Evolutionary conservation across 1,139 yeast species (phyloP), one percentile per base, ranked within the genome.

Genomic region (Kluyveromyces marxianus): DNA sequence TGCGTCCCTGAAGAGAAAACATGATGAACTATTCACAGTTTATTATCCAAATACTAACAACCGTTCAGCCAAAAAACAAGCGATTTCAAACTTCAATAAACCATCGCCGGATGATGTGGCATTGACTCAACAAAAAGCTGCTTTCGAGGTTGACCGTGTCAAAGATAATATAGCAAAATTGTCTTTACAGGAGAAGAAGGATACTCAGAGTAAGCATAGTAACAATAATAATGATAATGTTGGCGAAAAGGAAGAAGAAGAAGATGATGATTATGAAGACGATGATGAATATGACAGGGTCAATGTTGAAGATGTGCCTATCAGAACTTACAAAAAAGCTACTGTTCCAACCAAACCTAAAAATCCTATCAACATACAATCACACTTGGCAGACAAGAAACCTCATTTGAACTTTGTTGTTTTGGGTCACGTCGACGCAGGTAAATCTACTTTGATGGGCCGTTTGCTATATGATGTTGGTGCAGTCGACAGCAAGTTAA

Each of bases 361-460:
- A 34, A 51, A 55, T n/a, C 60, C 65, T n/a, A 47, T 68, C 8
- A 65, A 68, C 43, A 53, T 81, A 3, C 48, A 66, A 5, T 63
- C 67, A 29, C 56, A 57, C 44, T 30, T 60, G 5, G 58, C 70
- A 24, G 66, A 66, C 35, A 49, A 63, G 10, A 84, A 83, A 57
- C 88, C 90, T 3, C 81, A 77, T 51, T 70, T 82, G 46, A 80
- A 90, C 24, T 84, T 87, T 63, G 95, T 88, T 29, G 94, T 88
- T 3, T 80, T 86, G 51, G 98, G 99, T 3, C 98, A 94, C 68
- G 97, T 94, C 24, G 99, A 94, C 68, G 95, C 97, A 0, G 99
- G 99, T 7, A 94, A 94, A 63, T 88, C 96, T 2, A 94, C 99
- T 0, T 70, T 94, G 33, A 84, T 94, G 79, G 99, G 99, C 6